These are phyloP conservation scores for Tetrahymena malaccensis DNA, from an alignment of 73 alveolate species.

Conservation along the genomic window DNA sequence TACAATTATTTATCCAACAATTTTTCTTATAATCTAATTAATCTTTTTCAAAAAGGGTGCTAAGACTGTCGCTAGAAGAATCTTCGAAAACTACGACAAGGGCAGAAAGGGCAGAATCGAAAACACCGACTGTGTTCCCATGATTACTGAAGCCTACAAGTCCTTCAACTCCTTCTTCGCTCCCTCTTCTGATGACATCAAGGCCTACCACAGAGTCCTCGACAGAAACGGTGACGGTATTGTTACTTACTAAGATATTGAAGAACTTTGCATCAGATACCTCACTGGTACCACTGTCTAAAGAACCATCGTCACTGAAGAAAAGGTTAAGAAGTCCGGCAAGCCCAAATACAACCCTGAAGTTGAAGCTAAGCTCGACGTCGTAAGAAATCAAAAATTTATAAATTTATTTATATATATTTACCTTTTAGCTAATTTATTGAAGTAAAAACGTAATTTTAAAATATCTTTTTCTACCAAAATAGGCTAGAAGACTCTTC, in stretches of 20 bases:
- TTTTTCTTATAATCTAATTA: not conserved
- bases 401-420: no score
- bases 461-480: not conserved
- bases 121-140: conserved; percentile 28
- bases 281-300: not conserved
- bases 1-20: no score
- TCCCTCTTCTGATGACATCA: conserved; percentile 41
- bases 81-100: conserved; percentile 37
- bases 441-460: not conserved
- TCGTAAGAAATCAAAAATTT: not conserved
- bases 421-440: not conserved
- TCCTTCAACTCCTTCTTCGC: conserved; percentile 27
- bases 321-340: not conserved
- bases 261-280: conserved; percentile 42
- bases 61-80: conserved; percentile 27
- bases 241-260: conserved; percentile 36
- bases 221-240: conserved; percentile 45
- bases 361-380: not conserved
- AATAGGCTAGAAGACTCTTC: conserved; percentile 23
- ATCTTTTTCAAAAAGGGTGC: not conserved
- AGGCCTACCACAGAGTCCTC: conserved; percentile 34
- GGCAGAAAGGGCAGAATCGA: conserved; percentile 38
- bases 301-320: not conserved
- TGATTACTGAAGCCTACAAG: conserved; percentile 43
- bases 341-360: not conserved